Conservation (phyloP, 1,284 basidiomycete species). For the Cutaneotrichosporon curvatum region DNA sequence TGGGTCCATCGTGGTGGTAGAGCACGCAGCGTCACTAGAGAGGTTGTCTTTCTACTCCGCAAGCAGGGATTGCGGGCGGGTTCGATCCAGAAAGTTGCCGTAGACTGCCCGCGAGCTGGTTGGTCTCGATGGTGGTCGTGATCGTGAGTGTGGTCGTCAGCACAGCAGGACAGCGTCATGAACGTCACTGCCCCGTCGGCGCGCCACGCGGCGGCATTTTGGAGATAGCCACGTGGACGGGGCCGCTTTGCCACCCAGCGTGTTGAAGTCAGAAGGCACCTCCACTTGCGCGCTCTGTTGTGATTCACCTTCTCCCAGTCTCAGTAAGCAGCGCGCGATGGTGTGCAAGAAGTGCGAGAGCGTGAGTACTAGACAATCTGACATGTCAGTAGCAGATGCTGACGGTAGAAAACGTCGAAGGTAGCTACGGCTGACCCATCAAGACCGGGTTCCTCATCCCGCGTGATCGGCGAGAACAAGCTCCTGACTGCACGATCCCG, state of each 20-base stretch:
- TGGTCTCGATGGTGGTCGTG: no score
- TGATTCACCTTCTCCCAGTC: no score
- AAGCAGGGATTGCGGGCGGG: no score
- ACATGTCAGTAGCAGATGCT: background rate
- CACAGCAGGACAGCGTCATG: background rate
- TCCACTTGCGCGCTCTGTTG: no score
- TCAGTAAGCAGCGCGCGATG: no score
- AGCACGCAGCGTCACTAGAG: no score
- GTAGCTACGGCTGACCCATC: conserved; percentile 41
- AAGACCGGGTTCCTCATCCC: conserved; percentile 29
- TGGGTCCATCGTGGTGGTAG: conserved; percentile 8
- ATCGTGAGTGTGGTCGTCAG: no score
- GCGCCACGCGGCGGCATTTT: background rate
- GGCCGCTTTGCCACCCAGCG: background rate
- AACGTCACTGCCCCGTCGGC: background rate
- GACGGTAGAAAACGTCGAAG: conserved; percentile 41
- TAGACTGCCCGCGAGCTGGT: no score
- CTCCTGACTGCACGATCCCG: conserved; percentile 36
- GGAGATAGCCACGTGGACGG: background rate
- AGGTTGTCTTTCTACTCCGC: no score
- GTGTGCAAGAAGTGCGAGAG: conserved; percentile 49
- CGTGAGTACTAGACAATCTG: conserved; percentile 22
- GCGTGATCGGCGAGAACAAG: conserved; percentile 48
- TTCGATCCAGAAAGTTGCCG: no score
- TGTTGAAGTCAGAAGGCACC: no score